Percentiles rank a stretch among this genome's conserved stretches.
phyloP scores from a whole-genome alignment of 2,329 filamentous ascomycete genomes.

The Phyllosticta citrichinensis region DNA sequence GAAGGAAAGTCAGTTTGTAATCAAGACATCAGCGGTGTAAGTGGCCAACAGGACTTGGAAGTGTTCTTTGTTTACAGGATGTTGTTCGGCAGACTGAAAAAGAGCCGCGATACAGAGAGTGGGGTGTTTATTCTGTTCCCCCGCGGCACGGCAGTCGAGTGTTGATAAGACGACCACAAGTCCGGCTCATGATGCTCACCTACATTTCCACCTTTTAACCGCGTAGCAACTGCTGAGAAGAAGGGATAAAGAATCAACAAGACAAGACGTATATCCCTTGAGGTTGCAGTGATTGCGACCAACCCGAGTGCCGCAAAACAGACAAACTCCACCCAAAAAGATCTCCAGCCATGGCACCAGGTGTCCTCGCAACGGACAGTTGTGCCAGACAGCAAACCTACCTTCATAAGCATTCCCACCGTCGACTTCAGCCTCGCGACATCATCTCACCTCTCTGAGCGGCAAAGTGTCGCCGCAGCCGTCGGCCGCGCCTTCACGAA shows the following conservation, averaged over 20 bases:
- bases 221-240: neutral
- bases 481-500: conserved; percentile 27
- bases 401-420: neutral
- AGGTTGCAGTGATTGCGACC: neutral
- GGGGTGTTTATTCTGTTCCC: neutral
- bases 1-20: neutral
- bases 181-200: neutral
- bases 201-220: neutral
- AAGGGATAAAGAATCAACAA: neutral
- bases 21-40: neutral
- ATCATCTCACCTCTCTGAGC: neutral
- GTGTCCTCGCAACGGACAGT: neutral
- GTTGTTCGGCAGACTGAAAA: neutral
- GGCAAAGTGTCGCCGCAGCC: conserved; percentile 14
- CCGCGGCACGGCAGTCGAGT: neutral
- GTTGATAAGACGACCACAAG: neutral
- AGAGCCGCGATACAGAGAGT: neutral
- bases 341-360: neutral
- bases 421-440: neutral
- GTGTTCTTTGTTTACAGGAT: neutral
- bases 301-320: neutral
- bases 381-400: neutral
- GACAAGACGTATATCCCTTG: neutral
- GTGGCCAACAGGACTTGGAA: neutral
- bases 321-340: neutral